Evolutionary conservation across 129 eudicot species (phyloP), one percentile per base, ranked within the genome.

Genomic region (Helianthus tuberosus): DNA sequence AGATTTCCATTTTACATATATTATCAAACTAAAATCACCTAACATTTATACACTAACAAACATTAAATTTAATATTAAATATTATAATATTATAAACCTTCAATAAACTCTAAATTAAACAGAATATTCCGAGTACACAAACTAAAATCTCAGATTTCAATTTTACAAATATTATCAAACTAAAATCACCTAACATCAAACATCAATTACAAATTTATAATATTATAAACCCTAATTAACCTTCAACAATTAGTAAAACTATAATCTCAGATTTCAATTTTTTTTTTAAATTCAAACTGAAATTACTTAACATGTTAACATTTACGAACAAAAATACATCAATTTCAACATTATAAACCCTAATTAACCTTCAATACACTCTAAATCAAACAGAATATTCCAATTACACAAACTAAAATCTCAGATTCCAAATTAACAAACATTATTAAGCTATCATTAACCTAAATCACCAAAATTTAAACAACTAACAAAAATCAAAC

Each of bases 161-260:
- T 7, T 43, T 9, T 43, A 43, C 8, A 43, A 43, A 32, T 32
- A 32, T 32, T 32, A 32, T 32, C 36, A 32, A 32, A 32, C 36
- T 32, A 32, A 63, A 49, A 63, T n/a, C 32, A 50, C 9, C 36
- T 29, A 72, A 11, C 12, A 48, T 13, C 27, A 11, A 8, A 29
- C 25, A 23, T 35, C 35, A 32, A 32, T 32, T 32, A 32, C 36
- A 32, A 32, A 32, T 32, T 32, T 32, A 32, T 32, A 32, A 32
- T 32, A 32, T 32, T 32, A 32, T 32, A 32, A 3, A 32, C 36
- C 36, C 8, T 10, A 41, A 8, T n/a, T 71, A 32, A 88, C 96
- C 96, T 83, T 85, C 93, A 5, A 32, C 36, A 32, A 32, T 32
- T 32, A 1, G 5, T 32, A 32, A 32, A 32, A 32, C 8, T 49